phyloP scores from a whole-genome alignment of 2,329 filamentous ascomycete species.

The Pseudocercospora macadamiae region DNA sequence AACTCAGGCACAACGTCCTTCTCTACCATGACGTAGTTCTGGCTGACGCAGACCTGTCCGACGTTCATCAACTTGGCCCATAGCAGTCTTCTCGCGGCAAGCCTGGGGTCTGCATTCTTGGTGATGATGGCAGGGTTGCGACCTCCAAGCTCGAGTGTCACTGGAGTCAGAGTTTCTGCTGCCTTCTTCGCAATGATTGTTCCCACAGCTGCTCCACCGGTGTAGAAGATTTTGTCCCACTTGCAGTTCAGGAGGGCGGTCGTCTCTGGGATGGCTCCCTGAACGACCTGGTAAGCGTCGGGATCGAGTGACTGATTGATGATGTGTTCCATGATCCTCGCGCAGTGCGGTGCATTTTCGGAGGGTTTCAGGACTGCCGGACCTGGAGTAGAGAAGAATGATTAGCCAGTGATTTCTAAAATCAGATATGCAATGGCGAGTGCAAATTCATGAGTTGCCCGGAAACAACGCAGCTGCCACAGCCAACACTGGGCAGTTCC shows the following conservation, averaged over 20 bases:
- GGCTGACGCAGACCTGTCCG: constrained; percentile 88
- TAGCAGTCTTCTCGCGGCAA: constrained; percentile 81
- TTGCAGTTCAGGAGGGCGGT: constrained; percentile 81
- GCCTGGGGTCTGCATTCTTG: constrained; percentile 73
- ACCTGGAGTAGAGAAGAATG: constrained; percentile 15
- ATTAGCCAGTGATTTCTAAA: not conserved
- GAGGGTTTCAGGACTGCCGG: constrained; percentile 90
- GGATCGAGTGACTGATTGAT: constrained; percentile 76
- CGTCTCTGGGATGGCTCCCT: constrained; percentile 79
- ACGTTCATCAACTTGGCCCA: constrained; percentile 89
- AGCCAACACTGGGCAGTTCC: not conserved
- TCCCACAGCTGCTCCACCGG: constrained; percentile 75
- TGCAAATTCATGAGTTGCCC: not conserved
- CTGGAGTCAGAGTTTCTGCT: constrained; percentile 68
- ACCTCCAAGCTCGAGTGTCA: constrained; percentile 87
- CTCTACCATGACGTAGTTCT: constrained; percentile 90
- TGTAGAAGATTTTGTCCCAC: constrained; percentile 99
- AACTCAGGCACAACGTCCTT: constrained; percentile 66
- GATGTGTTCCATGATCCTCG: constrained; percentile 78
- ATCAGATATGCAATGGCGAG: no score
- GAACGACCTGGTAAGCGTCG: constrained; percentile 74
- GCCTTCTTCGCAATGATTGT: constrained; percentile 58
- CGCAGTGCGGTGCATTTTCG: constrained; percentile 75
- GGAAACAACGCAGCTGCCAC: no score
- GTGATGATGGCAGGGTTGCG: constrained; percentile 91